Evolutionary conservation across 306 rosid species (phyloP).

Genomic region (Luffa acutangula): DNA sequence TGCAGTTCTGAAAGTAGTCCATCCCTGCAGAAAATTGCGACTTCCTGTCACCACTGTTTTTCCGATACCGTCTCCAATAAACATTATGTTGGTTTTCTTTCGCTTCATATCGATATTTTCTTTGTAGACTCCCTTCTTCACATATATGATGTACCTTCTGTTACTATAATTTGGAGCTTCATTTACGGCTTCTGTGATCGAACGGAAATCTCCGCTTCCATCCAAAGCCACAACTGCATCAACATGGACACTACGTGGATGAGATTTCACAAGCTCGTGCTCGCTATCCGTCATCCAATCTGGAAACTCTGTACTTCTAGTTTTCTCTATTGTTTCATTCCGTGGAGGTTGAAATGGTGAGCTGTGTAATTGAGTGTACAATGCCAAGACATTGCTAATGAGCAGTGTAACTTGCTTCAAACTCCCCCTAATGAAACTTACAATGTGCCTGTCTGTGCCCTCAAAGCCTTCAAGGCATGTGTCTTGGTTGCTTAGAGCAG

Average conservation of each 20-base stretch:
- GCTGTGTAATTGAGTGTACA: constrained; percentile 59
- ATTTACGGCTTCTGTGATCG: constrained; percentile 64
- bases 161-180: constrained; percentile 56
- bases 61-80: constrained; percentile 82
- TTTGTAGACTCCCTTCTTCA: constrained; percentile 61
- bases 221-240: constrained; percentile 66
- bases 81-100: constrained; percentile 75
- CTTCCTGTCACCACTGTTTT: constrained; percentile 54
- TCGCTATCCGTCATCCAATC: constrained; percentile 63
- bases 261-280: constrained; percentile 38
- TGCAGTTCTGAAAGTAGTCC: constrained; percentile 96
- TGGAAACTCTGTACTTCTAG: constrained; percentile 27
- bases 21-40: constrained; percentile 86
- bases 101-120: constrained; percentile 80
- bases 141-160: constrained; percentile 51
- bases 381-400: constrained; percentile 56
- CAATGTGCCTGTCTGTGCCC: constrained; percentile 69
- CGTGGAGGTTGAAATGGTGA: constrained; percentile 48
- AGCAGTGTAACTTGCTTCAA: constrained; percentile 72
- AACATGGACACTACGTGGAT: constrained; percentile 24
- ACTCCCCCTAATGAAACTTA: constrained; percentile 65
- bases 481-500: constrained; percentile 91
- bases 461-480: constrained; percentile 96
- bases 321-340: background rate
- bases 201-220: constrained; percentile 62